Evolutionary conservation across 1,139 yeast species (phyloP), one percentile per base, ranked within the genome.

Genomic region (Taphrina populina): DNA sequence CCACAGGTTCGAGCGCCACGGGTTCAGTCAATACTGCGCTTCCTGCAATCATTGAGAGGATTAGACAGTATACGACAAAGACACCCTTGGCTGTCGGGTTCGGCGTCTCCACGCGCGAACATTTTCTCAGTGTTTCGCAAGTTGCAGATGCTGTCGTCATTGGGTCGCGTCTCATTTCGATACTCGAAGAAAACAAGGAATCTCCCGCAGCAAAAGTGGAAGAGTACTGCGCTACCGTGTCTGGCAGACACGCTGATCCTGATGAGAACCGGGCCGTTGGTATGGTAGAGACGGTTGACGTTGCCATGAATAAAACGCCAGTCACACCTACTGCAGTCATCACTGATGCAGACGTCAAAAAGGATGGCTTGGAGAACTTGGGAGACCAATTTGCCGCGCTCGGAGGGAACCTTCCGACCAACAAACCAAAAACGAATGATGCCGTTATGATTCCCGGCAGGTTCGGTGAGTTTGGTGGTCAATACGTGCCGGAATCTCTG

Each of bases 381-480:
- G 52, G 45, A 15, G 61, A 60, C n/a, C 57, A 61, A 15, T 51
- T 52, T 19, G 46, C 47, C 63, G 53, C 53, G 30, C 11, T 40
- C 13, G 56, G 40, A 10, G 62, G 58, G 15, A 39, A 49, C 36
- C 20, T 49, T 13, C 54, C 54, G 11, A 26, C 56, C 15, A 41
- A 52, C 49, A 40, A 41, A 29, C 49, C 36, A 7, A 32, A 29
- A 26, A 20, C 30, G 8, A 41, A 34, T 8, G 56, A 35, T 4
- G 27, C 24, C 6, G 32, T 34, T 15, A 7, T 80, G 60, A 84
- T 77, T 66, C 79, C 82, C 62, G 81, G 88, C 44, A 78, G 84
- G 62, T 92, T 90, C 65, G 99, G 98, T 66, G 90, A 83, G 56
- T 94, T 88, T 67, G 99, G 99, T 69, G 99, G 99, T 59, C 98